phyloP scores from a whole-genome alignment of 139 green algal genomes.

The Micromonas pusilla region DNA sequence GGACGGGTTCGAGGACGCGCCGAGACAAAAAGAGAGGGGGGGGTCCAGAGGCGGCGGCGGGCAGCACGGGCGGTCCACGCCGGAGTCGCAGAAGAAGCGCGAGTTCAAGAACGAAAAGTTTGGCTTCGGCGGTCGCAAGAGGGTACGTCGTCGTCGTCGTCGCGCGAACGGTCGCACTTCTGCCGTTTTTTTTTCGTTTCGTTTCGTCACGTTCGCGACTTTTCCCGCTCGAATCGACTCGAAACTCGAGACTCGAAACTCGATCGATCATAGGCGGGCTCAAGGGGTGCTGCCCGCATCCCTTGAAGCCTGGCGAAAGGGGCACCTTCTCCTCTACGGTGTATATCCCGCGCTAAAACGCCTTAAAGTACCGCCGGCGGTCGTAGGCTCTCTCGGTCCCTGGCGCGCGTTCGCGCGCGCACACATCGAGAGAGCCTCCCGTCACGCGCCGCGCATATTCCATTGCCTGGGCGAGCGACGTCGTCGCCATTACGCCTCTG shows the following conservation, averaged over 20 bases:
- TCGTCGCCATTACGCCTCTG: conserved; percentile 20
- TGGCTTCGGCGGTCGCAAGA: conserved; percentile 81
- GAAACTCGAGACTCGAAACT: too few relatives aligned
- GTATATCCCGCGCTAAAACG: conserved; percentile 24
- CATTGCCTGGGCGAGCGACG: conserved; percentile 25
- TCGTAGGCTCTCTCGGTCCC: conserved; percentile 7
- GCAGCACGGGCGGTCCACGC: too few relatives aligned
- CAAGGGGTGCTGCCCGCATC: conserved; percentile 26
- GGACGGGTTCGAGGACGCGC: background rate
- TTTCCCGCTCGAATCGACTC: too few relatives aligned
- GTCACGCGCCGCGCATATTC: conserved; percentile 15
- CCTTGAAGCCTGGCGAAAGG: background rate
- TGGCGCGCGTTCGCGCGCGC: too few relatives aligned
- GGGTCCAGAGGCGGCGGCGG: background rate
- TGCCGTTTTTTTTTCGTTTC: background rate
- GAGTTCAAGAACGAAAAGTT: conserved; percentile 33
- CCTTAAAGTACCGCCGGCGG: conserved; percentile 19
- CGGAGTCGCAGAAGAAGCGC: conserved; percentile 33
- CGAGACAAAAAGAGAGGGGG: background rate
- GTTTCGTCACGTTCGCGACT: background rate
- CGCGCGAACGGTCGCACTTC: too few relatives aligned
- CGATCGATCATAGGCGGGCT: conserved; percentile 1
- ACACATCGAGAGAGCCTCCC: conserved; percentile 9
- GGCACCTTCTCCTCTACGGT: conserved; percentile 9
- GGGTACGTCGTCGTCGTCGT: conserved; percentile 23